Base-by-base conservation (phyloP, 192 early-diverging fungal genomes). In the Podila verticillata region DNA sequence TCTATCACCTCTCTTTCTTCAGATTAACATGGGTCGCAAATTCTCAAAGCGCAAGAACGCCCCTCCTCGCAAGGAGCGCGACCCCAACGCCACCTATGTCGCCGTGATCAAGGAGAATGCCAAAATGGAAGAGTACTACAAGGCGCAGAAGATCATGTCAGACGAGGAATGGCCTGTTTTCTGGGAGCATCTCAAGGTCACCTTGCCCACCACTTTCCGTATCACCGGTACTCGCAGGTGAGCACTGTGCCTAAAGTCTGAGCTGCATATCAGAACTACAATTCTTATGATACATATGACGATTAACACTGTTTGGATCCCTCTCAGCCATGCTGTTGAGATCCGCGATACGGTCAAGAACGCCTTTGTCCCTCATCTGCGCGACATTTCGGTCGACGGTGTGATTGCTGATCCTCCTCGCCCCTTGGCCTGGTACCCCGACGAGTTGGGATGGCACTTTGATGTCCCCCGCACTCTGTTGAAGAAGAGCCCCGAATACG, bases 391-490 rank as follows among this genome's bases (percentile, higher is more conserved):
- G 66, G 83, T 94, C 29, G 96, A 97, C 31, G 97, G 92, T 29
- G 90, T 88, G 15, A 82, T 84, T 66, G 81, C 95, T 59, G 86
- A 91, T 71, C 91, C 94, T 20, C 97, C 96, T 29, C 84, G 83
- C 9, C 93, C 92, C 44, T 70, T 98, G 34, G 82, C 90, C 44
- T 98, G 96, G 97, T 96, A 96, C 75, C 98, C 98, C 5, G 92
- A 98, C 84, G 84, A 94, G 22, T 86, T 99, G 63, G 96, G 89
- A 19, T 99, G 96, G 96, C 89, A 95, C 67, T 93, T 93, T 74
- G 89, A 87, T 64, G 89, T 90, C n/a, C 84, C 94, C 15, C 90
- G 96, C 30, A 87, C 84, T 19, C 86, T 89, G 44, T 85, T 99
- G 67, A 89, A 93, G 70, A 95, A 93, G 81, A 89, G 91, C 17